Conservation (phyloP, 306 rosid genomes). For the Cicer pinnatifidum region DNA sequence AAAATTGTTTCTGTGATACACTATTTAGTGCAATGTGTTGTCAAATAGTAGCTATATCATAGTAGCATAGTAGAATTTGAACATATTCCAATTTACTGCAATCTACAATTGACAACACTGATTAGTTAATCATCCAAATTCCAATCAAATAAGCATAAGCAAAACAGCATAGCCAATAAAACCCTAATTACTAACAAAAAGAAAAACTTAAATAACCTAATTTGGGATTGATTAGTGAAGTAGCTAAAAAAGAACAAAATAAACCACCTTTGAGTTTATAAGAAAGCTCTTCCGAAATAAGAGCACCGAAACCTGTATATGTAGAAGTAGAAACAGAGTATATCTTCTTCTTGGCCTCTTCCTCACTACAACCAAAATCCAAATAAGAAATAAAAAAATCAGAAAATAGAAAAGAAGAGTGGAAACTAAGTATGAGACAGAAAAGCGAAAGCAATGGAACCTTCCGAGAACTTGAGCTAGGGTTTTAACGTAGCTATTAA, state of each 20-base stretch:
- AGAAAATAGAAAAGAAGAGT: neutral
- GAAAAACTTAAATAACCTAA: neutral
- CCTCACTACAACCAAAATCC: constrained; percentile 60
- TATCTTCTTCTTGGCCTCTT: constrained; percentile 88
- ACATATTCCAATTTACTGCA: too few relatives aligned
- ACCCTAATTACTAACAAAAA: constrained; percentile 10
- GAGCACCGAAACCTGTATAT: constrained; percentile 86
- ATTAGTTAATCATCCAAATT: neutral
- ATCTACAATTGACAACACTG: too few relatives aligned
- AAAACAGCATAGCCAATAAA: constrained; percentile 20
- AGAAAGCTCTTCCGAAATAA: constrained; percentile 88
- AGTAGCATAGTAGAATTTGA: too few relatives aligned
- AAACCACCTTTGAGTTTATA: constrained; percentile 70
- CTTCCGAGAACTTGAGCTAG: constrained; percentile 78
- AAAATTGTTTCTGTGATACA: too few relatives aligned
- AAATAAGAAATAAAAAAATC: neutral
- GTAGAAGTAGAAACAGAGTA: constrained; percentile 80
- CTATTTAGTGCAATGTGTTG: too few relatives aligned
- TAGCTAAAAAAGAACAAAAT: neutral
- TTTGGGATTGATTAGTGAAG: neutral
- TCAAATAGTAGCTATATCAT: too few relatives aligned
- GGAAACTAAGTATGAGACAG: neutral
- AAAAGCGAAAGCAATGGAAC: constrained; percentile 40
- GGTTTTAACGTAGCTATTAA: constrained; percentile 76
- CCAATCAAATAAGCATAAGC: constrained; percentile 6